Evolutionary conservation across 1,139 yeast species (phyloP), one percentile per base, ranked within the genome.

Genomic region (Wickerhamomyces sp.): DNA sequence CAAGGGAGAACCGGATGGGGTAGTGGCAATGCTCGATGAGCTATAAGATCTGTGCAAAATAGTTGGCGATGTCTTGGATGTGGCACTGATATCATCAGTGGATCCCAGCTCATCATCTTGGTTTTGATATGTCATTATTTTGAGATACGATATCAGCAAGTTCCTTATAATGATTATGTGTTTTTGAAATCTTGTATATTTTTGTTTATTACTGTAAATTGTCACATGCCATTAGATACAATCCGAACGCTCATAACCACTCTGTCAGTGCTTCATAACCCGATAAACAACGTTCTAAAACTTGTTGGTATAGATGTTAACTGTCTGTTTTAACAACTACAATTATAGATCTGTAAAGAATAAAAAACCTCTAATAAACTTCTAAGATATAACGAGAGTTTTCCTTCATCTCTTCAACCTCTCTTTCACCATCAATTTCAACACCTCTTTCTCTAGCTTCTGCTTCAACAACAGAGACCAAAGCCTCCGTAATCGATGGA

Each of bases 381-480:
- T 92, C 98, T 55, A 92, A 74, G 51, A 92, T 86, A 61, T 90
- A 92, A 60, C 97, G 81, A 40, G 95, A 95, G 36, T 77, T 77
- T 61, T 90, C 97, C 72, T 92, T 92, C 80, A 92, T 74, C 47
- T 87, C 95, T 65, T 92, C 98, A 56, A 90, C 88, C 38, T 80
- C 88, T 59, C 80, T 78, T 38, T 81, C 78, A 46, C 83, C 74
- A 56, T 90, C 95, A 45, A 89, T 69, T 49, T 71, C 77, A 44
- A 72, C 73, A 43, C 92, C 94, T 41, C 70, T 73, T 51, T 69
- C 70, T 40, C 68, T 69, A 28, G 96, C 95, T 47, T 87, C 96
- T 39, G 77, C 75, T 17, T 63, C 62, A 38, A 89, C 74, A 54
- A 92, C 85, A 52, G 87, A 96, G 58, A 84, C 86, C 52, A 92